Conservation (phyloP, 805 yeast genomes). For the Starmerella stigmatis region DNA sequence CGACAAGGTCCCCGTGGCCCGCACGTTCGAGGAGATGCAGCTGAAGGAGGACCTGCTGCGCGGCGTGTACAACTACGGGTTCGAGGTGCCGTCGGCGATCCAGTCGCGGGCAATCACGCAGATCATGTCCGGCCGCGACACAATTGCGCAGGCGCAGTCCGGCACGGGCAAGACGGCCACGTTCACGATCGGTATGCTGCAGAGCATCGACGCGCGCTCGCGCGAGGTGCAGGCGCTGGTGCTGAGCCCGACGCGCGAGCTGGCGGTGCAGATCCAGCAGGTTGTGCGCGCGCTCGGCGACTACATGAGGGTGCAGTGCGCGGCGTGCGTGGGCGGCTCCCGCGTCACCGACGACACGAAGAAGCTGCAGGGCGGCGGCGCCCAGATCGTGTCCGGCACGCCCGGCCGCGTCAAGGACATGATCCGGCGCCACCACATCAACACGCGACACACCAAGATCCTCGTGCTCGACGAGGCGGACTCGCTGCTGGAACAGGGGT, state of each 20-base stretch:
- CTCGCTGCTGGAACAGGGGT: slow-evolving; percentile 84
- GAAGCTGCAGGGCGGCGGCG: slow-evolving; percentile 63
- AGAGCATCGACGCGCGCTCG: slow-evolving; percentile 63
- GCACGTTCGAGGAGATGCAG: slow-evolving; percentile 28
- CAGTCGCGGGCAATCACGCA: slow-evolving; percentile 74
- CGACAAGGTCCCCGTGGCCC: slow-evolving; percentile 39
- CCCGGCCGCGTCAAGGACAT: slow-evolving; percentile 93
- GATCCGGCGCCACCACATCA: slow-evolving; percentile 70
- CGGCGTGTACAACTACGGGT: slow-evolving; percentile 72
- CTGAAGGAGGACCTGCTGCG: slow-evolving; percentile 34
- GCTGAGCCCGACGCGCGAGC: slow-evolving; percentile 90
- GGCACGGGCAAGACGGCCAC: slow-evolving; percentile 99
- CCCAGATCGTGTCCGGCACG: slow-evolving; percentile 90
- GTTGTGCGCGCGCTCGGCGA: slow-evolving; percentile 81
- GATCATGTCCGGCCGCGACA: slow-evolving; percentile 62
- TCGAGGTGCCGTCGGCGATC: slow-evolving; percentile 71
- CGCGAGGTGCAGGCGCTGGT: slow-evolving; percentile 81
- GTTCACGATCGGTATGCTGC: slow-evolving; percentile 86
- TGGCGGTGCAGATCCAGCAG: slow-evolving; percentile 84
- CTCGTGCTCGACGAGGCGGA: slow-evolving; percentile 94
- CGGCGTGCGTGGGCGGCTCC: slow-evolving; percentile 93
- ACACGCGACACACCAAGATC: slow-evolving; percentile 72
- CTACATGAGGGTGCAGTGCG: slow-evolving; percentile 74
- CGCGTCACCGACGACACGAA: slow-evolving; percentile 64
- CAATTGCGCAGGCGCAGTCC: slow-evolving; percentile 94